Conservation (phyloP, 2,329 filamentous ascomycete genomes). For the Atkinsonella texensis region DNA sequence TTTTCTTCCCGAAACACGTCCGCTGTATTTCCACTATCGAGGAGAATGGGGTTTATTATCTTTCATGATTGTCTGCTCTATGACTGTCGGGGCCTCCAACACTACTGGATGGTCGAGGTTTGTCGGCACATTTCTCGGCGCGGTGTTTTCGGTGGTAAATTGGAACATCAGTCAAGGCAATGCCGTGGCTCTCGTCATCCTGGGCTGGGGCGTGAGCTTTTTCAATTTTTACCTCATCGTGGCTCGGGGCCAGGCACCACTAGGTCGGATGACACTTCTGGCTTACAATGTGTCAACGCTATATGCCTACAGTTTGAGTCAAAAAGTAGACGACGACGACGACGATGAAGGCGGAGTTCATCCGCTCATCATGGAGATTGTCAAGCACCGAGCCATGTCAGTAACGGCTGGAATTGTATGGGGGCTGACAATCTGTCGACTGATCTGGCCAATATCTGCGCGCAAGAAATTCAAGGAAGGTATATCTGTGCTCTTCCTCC, state of each 20-base stretch:
- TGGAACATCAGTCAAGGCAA: slow-evolving; percentile 68
- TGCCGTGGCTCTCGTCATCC: slow-evolving; percentile 55
- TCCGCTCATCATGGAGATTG: slow-evolving; percentile 74
- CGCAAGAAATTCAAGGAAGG: slow-evolving; percentile 75
- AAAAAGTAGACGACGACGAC: slow-evolving; percentile 60
- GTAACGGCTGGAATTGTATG: slow-evolving; percentile 74
- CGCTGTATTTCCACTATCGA: slow-evolving; percentile 69
- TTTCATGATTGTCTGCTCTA: slow-evolving; percentile 91
- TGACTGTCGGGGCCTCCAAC: slow-evolving; percentile 88
- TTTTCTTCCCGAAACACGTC: slow-evolving; percentile 62
- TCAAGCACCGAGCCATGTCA: slow-evolving; percentile 68
- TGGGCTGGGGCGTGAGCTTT: slow-evolving; percentile 67
- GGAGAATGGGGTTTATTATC: slow-evolving; percentile 92
- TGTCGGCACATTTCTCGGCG: slow-evolving; percentile 68
- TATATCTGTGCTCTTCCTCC: slow-evolving; percentile 70
- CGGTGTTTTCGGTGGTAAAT: slow-evolving; percentile 55
- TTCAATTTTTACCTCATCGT: slow-evolving; percentile 80
- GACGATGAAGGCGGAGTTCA: slow-evolving; percentile 70
- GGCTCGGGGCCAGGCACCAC: slow-evolving; percentile 64
- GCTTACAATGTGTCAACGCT: slow-evolving; percentile 88
- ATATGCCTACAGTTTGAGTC: slow-evolving; percentile 76
- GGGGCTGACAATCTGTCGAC: slow-evolving; percentile 73
- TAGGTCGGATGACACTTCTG: slow-evolving; percentile 81
- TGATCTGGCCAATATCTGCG: slow-evolving; percentile 84
- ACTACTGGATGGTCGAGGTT: slow-evolving; percentile 77